Percentiles rank a stretch among this genome's conserved stretches.
Conservation (phyloP, 2,329 filamentous ascomycete species). For the Onygenales sp. region DNA sequence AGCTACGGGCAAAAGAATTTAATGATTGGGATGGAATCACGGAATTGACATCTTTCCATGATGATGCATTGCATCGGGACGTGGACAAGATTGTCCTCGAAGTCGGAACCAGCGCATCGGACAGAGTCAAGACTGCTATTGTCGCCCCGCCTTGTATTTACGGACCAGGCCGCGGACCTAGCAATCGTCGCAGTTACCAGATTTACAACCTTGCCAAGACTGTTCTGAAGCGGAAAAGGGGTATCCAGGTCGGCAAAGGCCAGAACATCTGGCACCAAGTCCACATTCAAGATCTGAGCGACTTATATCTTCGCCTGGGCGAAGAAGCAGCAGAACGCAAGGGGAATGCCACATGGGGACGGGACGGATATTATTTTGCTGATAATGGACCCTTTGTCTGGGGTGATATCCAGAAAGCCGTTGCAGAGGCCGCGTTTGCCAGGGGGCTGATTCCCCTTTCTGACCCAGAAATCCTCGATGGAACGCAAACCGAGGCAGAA, state of each 20-base stretch:
- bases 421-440: slow-evolving; percentile 40
- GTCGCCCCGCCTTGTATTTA: slow-evolving; percentile 34
- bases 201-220: slow-evolving; percentile 31
- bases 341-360: slow-evolving; percentile 31
- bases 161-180: slow-evolving; percentile 28
- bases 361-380: slow-evolving; percentile 42
- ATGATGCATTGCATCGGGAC: slow-evolving; percentile 30
- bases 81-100: slow-evolving; percentile 32
- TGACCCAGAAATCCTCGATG: slow-evolving; percentile 26
- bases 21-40: slow-evolving; percentile 37
- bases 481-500: slow-evolving; percentile 33
- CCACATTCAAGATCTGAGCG: slow-evolving; percentile 32
- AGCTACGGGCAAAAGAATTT: slow-evolving; percentile 34
- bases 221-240: slow-evolving; percentile 26
- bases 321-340: slow-evolving; percentile 30
- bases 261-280: slow-evolving; percentile 33
- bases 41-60: slow-evolving; percentile 32
- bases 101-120: slow-evolving; percentile 14
- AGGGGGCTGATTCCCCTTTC: slow-evolving; percentile 42
- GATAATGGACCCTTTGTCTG: slow-evolving; percentile 33
- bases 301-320: slow-evolving; percentile 26
- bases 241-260: slow-evolving; percentile 30
- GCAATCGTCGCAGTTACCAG: slow-evolving; percentile 31
- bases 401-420: slow-evolving; percentile 28
- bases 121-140: slow-evolving; percentile 27